phyloP scores from a whole-genome alignment of 1,284 basidiomycete genomes.

The Trametes polyzona region DNA sequence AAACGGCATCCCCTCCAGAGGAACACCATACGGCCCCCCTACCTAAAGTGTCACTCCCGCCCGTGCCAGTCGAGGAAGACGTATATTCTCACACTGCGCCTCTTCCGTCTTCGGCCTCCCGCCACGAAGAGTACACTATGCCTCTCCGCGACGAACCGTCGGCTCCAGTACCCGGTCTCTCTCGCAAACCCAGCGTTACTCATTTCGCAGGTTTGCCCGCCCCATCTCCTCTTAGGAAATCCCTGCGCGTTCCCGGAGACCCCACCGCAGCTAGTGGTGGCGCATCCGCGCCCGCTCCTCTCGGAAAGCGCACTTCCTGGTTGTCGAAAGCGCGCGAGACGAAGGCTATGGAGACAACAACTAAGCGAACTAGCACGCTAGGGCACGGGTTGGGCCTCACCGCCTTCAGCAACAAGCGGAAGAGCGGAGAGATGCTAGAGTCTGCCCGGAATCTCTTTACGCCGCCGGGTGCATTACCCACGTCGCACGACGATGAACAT shows the following conservation, averaged over 20 bases:
- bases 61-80: slow-evolving; percentile 19
- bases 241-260: slow-evolving; percentile 55
- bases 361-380: slow-evolving; percentile 43
- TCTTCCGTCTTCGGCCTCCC: slow-evolving; percentile 31
- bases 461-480: slow-evolving; percentile 22
- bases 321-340: slow-evolving; percentile 74
- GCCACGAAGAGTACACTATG: slow-evolving; percentile 29
- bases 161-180: slow-evolving; percentile 23
- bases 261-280: slow-evolving; percentile 40
- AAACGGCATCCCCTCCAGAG: not conserved
- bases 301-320: slow-evolving; percentile 77
- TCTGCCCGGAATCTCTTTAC: not conserved
- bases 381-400: slow-evolving; percentile 10
- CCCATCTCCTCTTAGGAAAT: slow-evolving; percentile 71
- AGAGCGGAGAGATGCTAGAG: slow-evolving; percentile 61
- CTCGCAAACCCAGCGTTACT: slow-evolving; percentile 39
- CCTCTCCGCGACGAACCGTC: slow-evolving; percentile 33
- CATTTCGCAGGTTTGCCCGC: slow-evolving; percentile 64
- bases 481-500: slow-evolving; percentile 37
- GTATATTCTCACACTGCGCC: slow-evolving; percentile 30
- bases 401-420: slow-evolving; percentile 52
- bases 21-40: slow-evolving; percentile 23
- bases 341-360: slow-evolving; percentile 64
- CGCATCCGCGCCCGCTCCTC: slow-evolving; percentile 44
- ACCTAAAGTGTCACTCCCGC: slow-evolving; percentile 20